Conservation (phyloP, 208 protist genomes). For the Trypanosoma vivax region DNA sequence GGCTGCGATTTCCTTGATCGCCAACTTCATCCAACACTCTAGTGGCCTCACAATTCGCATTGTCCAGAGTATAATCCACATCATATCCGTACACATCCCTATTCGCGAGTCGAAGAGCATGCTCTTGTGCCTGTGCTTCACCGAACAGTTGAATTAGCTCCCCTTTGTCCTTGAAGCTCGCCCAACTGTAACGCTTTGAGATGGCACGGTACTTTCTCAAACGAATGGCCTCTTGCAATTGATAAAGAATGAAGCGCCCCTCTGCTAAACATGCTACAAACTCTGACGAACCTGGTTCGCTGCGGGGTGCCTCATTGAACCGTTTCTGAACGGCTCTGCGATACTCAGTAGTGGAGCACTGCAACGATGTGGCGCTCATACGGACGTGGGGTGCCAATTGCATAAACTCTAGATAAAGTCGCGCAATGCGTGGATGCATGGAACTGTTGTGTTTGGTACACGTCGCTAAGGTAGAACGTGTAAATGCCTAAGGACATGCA, state of each 20-base stretch:
- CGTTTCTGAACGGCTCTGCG: conserved; percentile 45
- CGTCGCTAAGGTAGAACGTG: no score
- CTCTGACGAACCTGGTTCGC: conserved; percentile 28
- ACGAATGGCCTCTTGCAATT: conserved; percentile 39
- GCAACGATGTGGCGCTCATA: not conserved
- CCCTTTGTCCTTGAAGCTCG: conserved; percentile 28
- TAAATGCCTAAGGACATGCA: no score
- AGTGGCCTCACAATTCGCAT: not conserved
- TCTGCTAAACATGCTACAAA: conserved; percentile 55
- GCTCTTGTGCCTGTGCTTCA: conserved; percentile 22
- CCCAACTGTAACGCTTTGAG: conserved; percentile 59
- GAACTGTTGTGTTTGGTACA: no score
- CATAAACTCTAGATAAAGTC: conserved; percentile 70
- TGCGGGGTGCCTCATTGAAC: conserved; percentile 35
- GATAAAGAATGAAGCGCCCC: conserved; percentile 44
- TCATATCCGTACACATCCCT: conserved; percentile 44
- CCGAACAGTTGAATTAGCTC: conserved; percentile 33
- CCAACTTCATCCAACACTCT: no score
- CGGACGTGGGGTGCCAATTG: conserved; percentile 41
- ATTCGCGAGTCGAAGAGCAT: conserved; percentile 40
- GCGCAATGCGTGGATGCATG: conserved; percentile 38
- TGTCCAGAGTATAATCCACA: conserved; percentile 1
- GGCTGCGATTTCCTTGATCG: no score
- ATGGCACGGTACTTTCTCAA: conserved; percentile 66
- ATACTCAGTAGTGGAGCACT: conserved; percentile 20